These are phyloP conservation scores for Zoysia pacifica DNA, from an alignment of 176 grass and related monocot genomes.

Conservation along the genomic window DNA sequence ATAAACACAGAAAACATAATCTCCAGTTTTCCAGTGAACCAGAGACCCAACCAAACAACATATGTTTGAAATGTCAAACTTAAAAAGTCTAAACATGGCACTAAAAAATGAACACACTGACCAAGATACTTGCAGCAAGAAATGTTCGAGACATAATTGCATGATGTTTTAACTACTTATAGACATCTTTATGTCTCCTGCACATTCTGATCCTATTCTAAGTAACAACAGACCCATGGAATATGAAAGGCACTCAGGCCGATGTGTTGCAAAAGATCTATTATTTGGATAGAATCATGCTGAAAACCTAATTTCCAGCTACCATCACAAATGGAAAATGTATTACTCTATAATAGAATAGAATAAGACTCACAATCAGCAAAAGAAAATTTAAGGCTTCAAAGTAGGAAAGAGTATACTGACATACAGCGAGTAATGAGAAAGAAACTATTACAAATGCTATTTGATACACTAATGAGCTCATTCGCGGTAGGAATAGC, in stretches of 20 bases:
- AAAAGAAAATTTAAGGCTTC: no score
- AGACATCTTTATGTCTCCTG: neutral
- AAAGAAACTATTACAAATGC: no score
- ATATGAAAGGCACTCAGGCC: neutral
- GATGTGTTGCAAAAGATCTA: neutral
- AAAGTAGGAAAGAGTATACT: no score
- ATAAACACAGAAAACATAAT: constrained; percentile 1
- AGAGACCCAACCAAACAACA: neutral
- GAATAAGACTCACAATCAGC: no score
- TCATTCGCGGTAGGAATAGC: no score
- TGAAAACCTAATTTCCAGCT: neutral
- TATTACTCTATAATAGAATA: constrained; percentile 3
- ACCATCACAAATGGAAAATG: neutral
- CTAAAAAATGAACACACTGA: neutral
- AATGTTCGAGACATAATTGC: neutral
- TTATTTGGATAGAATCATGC: neutral
- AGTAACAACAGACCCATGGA: neutral
- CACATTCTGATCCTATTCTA: neutral
- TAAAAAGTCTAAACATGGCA: neutral
- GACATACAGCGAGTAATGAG: no score
- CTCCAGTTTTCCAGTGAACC: neutral
- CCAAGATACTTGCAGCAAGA: neutral
- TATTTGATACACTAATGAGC: no score
- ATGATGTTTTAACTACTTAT: neutral
- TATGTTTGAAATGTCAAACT: neutral